Percentiles rank a stretch among this genome's conserved stretches.
Conservation (phyloP, 352 stramenopile species). For the Pythium apleroticum region DNA sequence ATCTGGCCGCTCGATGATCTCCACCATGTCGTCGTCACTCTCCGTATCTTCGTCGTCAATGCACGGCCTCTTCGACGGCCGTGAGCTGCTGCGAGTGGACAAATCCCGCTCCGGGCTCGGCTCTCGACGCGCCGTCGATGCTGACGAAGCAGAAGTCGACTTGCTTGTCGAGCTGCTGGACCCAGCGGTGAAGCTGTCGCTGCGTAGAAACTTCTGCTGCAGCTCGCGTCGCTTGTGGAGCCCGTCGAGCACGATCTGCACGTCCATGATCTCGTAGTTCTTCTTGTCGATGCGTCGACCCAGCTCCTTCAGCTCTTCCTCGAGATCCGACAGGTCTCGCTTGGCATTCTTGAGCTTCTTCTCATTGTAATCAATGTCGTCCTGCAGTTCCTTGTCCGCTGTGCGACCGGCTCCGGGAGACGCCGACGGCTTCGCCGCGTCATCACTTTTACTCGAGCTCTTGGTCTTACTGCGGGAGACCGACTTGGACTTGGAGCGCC, state of each 20-base stretch:
- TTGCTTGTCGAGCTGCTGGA: neutral
- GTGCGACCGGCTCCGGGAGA: too few relatives aligned
- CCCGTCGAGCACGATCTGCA: slow-evolving; percentile 61
- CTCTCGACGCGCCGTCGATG: neutral
- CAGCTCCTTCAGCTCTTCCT: slow-evolving; percentile 37
- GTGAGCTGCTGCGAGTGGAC: slow-evolving; percentile 24
- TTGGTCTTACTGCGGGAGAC: slow-evolving; percentile 4
- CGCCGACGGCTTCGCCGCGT: slow-evolving; percentile 17
- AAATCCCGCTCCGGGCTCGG: slow-evolving; percentile 22
- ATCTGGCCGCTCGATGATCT: slow-evolving; percentile 44
- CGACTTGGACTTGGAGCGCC: slow-evolving; percentile 36
- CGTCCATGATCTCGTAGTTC: slow-evolving; percentile 64
- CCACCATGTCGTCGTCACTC: slow-evolving; percentile 39
- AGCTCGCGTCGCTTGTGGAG: slow-evolving; percentile 58
- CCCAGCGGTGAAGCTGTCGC: slow-evolving; percentile 16
- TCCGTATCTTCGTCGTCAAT: slow-evolving; percentile 49
- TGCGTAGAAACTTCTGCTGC: slow-evolving; percentile 32
- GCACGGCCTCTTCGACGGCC: slow-evolving; percentile 49
- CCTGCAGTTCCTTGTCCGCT: slow-evolving; percentile 42
- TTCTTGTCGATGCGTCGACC: slow-evolving; percentile 46
- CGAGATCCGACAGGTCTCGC: slow-evolving; percentile 42
- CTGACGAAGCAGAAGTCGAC: neutral
- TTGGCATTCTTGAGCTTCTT: slow-evolving; percentile 45
- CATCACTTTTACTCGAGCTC: neutral
- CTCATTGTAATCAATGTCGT: slow-evolving; percentile 46